Evolutionary conservation across 768 basidiomycete species (phyloP).

Genomic region (Amanita fuliginea): DNA sequence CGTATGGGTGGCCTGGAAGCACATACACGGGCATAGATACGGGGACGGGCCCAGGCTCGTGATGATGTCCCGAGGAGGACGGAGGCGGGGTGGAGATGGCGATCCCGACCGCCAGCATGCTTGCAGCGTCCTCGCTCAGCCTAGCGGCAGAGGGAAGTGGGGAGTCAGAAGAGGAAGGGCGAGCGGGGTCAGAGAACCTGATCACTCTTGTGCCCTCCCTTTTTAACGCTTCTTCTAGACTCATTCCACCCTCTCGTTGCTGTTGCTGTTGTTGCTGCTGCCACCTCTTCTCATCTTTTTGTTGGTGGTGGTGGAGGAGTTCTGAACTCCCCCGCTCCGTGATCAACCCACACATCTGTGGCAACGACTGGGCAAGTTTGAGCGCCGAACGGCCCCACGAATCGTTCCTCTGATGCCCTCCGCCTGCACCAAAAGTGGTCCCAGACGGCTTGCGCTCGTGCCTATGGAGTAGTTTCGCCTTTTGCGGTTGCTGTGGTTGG

Average conservation of each 20-base stretch:
- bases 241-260: not conserved
- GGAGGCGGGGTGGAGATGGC: slow-evolving; percentile 24
- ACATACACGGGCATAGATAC: not conserved
- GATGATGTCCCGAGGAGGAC: not conserved
- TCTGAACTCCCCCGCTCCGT: not conserved
- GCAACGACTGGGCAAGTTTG: slow-evolving; percentile 26
- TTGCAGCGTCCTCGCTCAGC: slow-evolving; percentile 10
- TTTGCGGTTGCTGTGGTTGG: no score
- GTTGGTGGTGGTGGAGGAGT: slow-evolving; percentile 11
- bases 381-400: slow-evolving; percentile 33
- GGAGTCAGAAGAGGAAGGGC: slow-evolving; percentile 11
- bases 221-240: slow-evolving; percentile 29
- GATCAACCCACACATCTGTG: slow-evolving; percentile 16
- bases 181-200: slow-evolving; percentile 30
- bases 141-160: slow-evolving; percentile 18
- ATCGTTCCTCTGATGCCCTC: slow-evolving; percentile 23
- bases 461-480: not conserved
- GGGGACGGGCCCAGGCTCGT: no score
- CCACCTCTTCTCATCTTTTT: slow-evolving; percentile 6
- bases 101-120: slow-evolving; percentile 20
- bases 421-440: not conserved
- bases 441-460: slow-evolving; percentile 4
- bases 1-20: not conserved
- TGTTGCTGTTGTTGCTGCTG: slow-evolving; percentile 7
- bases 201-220: slow-evolving; percentile 30